Evolutionary conservation across 1,284 basidiomycete genomes (phyloP).

Genomic region (Ustilago xerochloae): DNA sequence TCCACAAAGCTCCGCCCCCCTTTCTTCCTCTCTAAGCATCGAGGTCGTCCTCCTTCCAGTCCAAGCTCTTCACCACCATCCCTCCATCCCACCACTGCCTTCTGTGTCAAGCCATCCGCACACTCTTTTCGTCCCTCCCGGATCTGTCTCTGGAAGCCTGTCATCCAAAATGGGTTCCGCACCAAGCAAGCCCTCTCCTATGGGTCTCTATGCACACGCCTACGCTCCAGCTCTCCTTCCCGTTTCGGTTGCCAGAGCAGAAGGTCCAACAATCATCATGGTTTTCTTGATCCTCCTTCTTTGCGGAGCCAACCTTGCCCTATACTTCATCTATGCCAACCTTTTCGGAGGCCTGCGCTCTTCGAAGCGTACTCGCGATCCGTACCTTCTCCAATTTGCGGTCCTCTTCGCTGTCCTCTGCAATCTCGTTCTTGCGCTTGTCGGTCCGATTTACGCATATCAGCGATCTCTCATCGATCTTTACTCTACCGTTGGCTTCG

Average conservation of each 20-base stretch:
- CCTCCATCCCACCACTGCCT: no score
- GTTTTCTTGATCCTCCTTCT: conserved; percentile 8
- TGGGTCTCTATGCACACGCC: conserved; percentile 22
- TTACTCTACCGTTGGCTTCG: conserved; percentile 12
- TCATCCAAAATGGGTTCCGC: conserved; percentile 2
- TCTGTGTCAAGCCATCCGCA: not conserved
- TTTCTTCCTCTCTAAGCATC: no score
- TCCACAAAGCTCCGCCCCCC: no score
- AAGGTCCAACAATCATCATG: conserved; percentile 27
- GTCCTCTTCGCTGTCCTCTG: conserved; percentile 9
- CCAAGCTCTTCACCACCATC: no score
- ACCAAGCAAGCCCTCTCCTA: not conserved
- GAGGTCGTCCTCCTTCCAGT: no score
- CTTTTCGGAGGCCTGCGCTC: conserved; percentile 7
- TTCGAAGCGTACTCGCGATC: conserved; percentile 4
- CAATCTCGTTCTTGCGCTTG: conserved; percentile 12
- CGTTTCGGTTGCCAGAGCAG: conserved; percentile 11
- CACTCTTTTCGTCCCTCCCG: not conserved
- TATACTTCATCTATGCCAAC: conserved; percentile 27
- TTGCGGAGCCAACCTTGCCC: conserved; percentile 24
- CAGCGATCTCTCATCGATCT: conserved; percentile 2
- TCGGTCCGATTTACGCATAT: conserved; percentile 1
- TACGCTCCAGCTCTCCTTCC: not conserved
- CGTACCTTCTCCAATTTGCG: conserved; percentile 5
- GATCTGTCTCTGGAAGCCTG: no score